Conservation (phyloP, 352 stramenopile species). For the Stramenopiles sp. region DNA sequence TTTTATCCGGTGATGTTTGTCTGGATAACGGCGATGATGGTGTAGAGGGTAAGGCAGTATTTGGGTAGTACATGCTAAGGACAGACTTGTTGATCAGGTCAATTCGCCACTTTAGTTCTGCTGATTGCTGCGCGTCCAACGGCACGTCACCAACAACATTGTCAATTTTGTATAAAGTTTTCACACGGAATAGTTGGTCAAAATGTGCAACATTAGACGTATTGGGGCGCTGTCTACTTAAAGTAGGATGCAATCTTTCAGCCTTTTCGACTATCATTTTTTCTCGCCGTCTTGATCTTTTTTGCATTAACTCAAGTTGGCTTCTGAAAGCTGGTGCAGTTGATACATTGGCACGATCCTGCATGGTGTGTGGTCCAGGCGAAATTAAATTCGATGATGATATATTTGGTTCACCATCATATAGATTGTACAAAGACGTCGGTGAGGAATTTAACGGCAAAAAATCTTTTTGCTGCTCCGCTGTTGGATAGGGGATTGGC, state of each 20-base stretch:
- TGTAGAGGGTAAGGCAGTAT: neutral
- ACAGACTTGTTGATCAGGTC: neutral
- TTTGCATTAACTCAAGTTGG: neutral
- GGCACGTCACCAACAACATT: neutral
- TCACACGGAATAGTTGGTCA: neutral
- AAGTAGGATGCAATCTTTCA: neutral
- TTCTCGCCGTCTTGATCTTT: neutral
- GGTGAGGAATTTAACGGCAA: neutral
- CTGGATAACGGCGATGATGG: neutral
- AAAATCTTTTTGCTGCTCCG: neutral
- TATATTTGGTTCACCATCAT: too few species aligned
- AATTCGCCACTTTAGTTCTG: neutral
- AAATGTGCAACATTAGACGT: too few species aligned
- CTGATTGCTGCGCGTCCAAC: neutral
- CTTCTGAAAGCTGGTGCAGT: neutral
- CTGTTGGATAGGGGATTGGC: neutral
- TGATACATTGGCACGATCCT: neutral
- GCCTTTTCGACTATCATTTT: neutral
- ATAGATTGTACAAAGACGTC: neutral
- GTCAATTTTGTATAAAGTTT: neutral
- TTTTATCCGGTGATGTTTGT: neutral
- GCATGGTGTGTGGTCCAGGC: too few species aligned
- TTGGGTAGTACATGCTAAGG: neutral
- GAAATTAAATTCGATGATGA: too few species aligned
- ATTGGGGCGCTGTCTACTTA: neutral